phyloP scores from a whole-genome alignment of 2,329 filamentous ascomycete genomes.

The Alternaria brassicae region DNA sequence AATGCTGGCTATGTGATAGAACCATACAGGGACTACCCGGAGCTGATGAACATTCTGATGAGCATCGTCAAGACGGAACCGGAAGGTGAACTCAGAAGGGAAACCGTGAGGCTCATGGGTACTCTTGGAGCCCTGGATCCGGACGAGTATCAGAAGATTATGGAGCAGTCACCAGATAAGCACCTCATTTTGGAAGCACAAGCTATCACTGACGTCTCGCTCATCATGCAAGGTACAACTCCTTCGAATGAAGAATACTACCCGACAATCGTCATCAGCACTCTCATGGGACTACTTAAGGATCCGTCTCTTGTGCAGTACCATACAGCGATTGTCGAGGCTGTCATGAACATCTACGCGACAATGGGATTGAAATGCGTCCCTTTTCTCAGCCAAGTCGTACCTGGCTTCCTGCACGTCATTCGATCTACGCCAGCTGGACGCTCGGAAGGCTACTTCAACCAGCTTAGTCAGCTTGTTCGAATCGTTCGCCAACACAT shows the following conservation, averaged over 20 bases:
- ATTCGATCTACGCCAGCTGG: conserved; percentile 81
- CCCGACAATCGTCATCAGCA: conserved; percentile 96
- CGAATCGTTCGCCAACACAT: conserved; percentile 97
- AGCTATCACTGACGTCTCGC: conserved; percentile 84
- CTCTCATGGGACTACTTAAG: conserved; percentile 87
- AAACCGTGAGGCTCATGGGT: conserved; percentile 96
- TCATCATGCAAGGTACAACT: conserved; percentile 97
- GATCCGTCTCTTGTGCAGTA: conserved; percentile 89
- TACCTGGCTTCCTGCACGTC: conserved; percentile 90
- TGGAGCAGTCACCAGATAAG: conserved; percentile 84
- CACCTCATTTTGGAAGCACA: conserved; percentile 73
- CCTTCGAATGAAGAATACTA: conserved; percentile 99
- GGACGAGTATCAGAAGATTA: conserved; percentile 94
- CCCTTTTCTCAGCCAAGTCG: conserved; percentile 89
- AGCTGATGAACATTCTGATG: conserved; percentile 89
- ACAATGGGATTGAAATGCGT: conserved; percentile 96
- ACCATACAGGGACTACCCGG: conserved; percentile 93
- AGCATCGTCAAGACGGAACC: conserved; percentile 94
- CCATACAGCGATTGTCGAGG: conserved; percentile 92
- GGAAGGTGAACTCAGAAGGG: conserved; percentile 82
- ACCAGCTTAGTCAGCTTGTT: conserved; percentile 90
- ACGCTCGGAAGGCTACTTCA: conserved; percentile 94
- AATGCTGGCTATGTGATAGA: conserved; percentile 98
- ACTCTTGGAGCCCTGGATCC: conserved; percentile 94
- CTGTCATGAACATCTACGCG: conserved; percentile 98